phyloP scores from a whole-genome alignment of 257 asterid species.

The Ajuga chamaepitys region DNA sequence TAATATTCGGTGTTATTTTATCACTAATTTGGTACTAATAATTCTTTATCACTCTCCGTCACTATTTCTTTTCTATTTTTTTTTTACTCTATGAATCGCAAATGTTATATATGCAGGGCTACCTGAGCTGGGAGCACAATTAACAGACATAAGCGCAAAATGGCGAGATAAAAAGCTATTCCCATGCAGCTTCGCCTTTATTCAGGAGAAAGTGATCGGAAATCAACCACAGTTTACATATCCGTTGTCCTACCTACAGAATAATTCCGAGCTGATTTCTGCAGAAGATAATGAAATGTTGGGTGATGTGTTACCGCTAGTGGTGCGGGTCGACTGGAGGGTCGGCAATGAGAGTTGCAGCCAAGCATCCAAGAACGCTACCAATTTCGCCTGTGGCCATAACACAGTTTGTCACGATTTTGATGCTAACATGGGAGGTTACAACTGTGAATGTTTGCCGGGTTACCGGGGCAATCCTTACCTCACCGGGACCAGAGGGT shows the following conservation, averaged over 20 bases:
- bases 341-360: not conserved
- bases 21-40: too few species aligned
- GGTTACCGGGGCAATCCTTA: conserved; percentile 20
- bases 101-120: too few species aligned
- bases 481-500: not conserved
- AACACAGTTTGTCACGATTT: not conserved
- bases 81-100: too few species aligned
- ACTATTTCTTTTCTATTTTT: too few species aligned
- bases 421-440: not conserved
- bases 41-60: too few species aligned
- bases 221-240: not conserved
- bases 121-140: not conserved
- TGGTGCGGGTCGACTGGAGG: conserved; percentile 16
- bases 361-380: not conserved
- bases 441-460: not conserved
- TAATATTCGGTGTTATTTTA: too few species aligned
- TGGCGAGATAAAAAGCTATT: not conserved
- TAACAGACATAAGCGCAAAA: not conserved
- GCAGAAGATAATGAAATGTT: not conserved
- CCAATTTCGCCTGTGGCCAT: not conserved
- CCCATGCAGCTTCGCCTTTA: conserved; percentile 8
- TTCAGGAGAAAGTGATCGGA: not conserved
- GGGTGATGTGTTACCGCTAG: not conserved
- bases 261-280: not conserved
- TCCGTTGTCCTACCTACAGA: not conserved